Evolutionary conservation across 2,329 filamentous ascomycete genomes (phyloP), one percentile per base, ranked within the genome.

Genomic region (Nemania sp.): DNA sequence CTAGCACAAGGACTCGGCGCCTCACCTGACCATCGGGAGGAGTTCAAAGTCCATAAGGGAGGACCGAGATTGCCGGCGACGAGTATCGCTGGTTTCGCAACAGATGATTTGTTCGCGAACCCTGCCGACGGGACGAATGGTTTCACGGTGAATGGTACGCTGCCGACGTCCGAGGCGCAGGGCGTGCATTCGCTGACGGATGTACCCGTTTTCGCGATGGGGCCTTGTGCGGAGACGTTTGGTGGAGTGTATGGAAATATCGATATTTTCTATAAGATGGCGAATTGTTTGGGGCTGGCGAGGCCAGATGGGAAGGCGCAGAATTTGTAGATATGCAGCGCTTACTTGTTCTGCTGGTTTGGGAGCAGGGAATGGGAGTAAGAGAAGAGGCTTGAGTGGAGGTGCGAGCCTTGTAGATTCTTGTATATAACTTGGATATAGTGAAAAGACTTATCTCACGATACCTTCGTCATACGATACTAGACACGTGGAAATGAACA

Each of bases 161-260:
- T 94, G 15, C 81, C 86, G 0, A 79, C 83, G 2, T 72, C 70
- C 49, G 81, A 87, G 63, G 68, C 77, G 34, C 81, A 88, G 73
- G 90, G 88, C 44, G 88, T 91, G 15, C 88, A 91, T 75, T 89
- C 84, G 20, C 75, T 91, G 58, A 91, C 88, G 1, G 88, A 91
- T 64, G 88, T 91, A 26, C 85, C 88, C 2, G 86, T 94, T 17
- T 93, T 89, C 64, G 87, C 89, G 1, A 80, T 82, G 75, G 90
- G 90, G 0, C 90, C 90, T 5, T 93, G 90, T 74, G 86, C 91
- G 70, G 86, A 90, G 64, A 73, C 80, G 12, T 94, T 94, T 68
- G 82, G 85, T 4, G 88, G 88, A 50, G 81, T 86, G 3, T 90
- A 85, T 61, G 84, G 77, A 70, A 88, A 84, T 66, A 80, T 89